These are phyloP conservation scores for Suillus weaverae DNA, from an alignment of 768 basidiomycete genomes.

Conservation along the genomic window DNA sequence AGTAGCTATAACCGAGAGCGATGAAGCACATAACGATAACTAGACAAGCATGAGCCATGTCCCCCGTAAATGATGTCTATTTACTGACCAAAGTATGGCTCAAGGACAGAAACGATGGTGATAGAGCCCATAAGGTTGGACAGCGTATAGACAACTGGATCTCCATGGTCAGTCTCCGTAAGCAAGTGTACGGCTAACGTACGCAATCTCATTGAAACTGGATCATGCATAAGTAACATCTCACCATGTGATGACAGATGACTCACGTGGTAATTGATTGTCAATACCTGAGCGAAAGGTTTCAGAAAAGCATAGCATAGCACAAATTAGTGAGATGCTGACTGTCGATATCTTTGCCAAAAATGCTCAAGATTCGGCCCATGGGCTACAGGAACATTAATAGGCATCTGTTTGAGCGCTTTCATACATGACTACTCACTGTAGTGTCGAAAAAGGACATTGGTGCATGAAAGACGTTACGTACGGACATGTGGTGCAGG, in stretches of 20 bases:
- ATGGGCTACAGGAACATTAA: slow-evolving; percentile 39
- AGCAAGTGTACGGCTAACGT: background rate
- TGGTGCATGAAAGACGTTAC: slow-evolving; percentile 64
- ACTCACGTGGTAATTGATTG: slow-evolving; percentile 54
- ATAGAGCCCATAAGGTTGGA: slow-evolving; percentile 53
- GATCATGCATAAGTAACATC: background rate
- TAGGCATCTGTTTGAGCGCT: background rate
- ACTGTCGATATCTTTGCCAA: slow-evolving; percentile 72
- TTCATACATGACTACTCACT: slow-evolving; percentile 26
- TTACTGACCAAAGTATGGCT: slow-evolving; percentile 59
- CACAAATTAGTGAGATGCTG: slow-evolving; percentile 10
- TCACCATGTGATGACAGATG: background rate
- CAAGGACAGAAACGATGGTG: slow-evolving; percentile 55
- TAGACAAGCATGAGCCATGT: slow-evolving; percentile 17
- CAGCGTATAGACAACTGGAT: slow-evolving; percentile 49
- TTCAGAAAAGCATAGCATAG: background rate
- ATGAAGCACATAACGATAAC: slow-evolving; percentile 57
- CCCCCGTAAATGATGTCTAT: background rate
- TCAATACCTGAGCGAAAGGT: slow-evolving; percentile 39
- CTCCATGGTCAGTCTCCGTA: slow-evolving; percentile 2
- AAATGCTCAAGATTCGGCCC: slow-evolving; percentile 60
- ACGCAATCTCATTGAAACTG: slow-evolving; percentile 61
- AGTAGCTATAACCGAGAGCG: slow-evolving; percentile 59
- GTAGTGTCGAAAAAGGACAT: slow-evolving; percentile 79
- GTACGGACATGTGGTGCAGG: slow-evolving; percentile 56